These are phyloP conservation scores for Myxozyma melibiosi DNA, from an alignment of 805 yeast genomes.

Conservation along the genomic window DNA sequence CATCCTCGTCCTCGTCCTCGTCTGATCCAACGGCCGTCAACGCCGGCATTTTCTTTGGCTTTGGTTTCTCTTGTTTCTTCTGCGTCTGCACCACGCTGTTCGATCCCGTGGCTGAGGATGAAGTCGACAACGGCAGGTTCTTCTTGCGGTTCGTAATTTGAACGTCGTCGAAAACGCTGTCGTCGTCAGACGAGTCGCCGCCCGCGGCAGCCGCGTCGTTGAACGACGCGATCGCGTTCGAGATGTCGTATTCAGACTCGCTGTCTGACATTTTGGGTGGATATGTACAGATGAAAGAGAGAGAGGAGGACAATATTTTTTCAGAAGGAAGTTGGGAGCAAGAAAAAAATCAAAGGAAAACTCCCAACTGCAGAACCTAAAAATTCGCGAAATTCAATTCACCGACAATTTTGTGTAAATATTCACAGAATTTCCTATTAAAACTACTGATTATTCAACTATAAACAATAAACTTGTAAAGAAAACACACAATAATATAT, in stretches of 20 bases:
- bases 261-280: constrained; percentile 27
- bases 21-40: constrained; percentile 8
- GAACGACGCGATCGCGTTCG: constrained; percentile 25
- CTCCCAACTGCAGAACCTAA: background rate
- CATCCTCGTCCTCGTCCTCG: constrained; percentile 46
- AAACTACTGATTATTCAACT: background rate
- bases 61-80: constrained; percentile 30
- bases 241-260: constrained; percentile 28
- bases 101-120: background rate
- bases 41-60: constrained; percentile 34
- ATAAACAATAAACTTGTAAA: too few species aligned
- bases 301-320: background rate
- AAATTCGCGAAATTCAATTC: background rate
- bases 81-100: background rate
- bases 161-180: constrained; percentile 9
- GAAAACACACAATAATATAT: too few species aligned
- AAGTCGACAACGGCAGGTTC: too few species aligned
- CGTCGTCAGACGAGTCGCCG: constrained; percentile 15
- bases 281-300: background rate
- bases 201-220: background rate
- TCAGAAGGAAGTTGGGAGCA: background rate
- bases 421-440: background rate
- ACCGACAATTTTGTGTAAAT: background rate
- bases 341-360: background rate
- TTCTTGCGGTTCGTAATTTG: background rate